These are phyloP conservation scores for Clonostachys rhizophaga DNA, from an alignment of 2,329 filamentous ascomycete genomes.

Conservation along the genomic window DNA sequence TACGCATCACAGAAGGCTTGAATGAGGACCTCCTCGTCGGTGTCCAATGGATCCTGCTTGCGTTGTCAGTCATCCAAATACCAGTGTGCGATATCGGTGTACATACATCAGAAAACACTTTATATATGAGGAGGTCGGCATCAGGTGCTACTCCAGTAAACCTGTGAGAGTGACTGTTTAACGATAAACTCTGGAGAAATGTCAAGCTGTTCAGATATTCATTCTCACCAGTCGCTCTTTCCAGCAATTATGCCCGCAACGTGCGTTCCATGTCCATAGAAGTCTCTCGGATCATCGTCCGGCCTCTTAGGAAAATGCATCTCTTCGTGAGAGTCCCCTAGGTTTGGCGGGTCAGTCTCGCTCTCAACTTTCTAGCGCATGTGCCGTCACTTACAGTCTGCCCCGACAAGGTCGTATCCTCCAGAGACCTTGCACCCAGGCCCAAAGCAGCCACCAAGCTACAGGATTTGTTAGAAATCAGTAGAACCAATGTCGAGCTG, in stretches of 20 bases:
- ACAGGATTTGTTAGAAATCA: background rate
- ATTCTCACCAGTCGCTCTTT: constrained; percentile 4
- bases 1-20: constrained; percentile 29
- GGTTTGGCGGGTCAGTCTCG: background rate
- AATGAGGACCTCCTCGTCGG: constrained; percentile 20
- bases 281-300: constrained; percentile 26
- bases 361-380: background rate
- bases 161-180: constrained; percentile 7
- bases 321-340: constrained; percentile 22
- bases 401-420: constrained; percentile 29
- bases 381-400: constrained; percentile 15
- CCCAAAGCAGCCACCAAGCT: constrained; percentile 33
- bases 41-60: constrained; percentile 4
- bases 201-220: background rate
- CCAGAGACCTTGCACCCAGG: constrained; percentile 29
- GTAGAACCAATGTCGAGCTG: background rate
- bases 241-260: constrained; percentile 19
- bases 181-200: background rate
- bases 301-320: constrained; percentile 19
- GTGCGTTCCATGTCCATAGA: constrained; percentile 28
- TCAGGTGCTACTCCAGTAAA: constrained; percentile 30
- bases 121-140: constrained; percentile 27
- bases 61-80: background rate
- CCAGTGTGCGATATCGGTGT: background rate
- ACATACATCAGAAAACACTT: constrained; percentile 19